phyloP scores from a whole-genome alignment of 2,329 filamentous ascomycete species.

The Diaporthe batatas region DNA sequence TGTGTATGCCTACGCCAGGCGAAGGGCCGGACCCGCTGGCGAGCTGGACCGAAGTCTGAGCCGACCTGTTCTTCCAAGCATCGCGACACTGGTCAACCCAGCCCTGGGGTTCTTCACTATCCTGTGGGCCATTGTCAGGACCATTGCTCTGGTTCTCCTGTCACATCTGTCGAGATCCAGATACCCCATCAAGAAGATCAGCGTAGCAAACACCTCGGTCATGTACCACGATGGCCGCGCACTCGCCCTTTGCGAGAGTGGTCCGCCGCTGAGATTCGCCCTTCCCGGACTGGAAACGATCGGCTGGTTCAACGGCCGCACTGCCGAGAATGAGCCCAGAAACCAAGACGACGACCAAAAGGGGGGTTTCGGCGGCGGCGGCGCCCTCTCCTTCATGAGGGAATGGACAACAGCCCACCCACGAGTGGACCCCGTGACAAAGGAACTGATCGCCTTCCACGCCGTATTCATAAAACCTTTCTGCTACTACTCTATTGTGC shows the following conservation, averaged over 20 bases:
- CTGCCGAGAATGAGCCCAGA: conserved; percentile 63
- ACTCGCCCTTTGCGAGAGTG: conserved; percentile 78
- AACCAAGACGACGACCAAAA: conserved; percentile 21
- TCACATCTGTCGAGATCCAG: conserved; percentile 69
- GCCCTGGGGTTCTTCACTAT: conserved; percentile 65
- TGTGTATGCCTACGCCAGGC: conserved; percentile 68
- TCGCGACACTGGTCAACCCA: conserved; percentile 74
- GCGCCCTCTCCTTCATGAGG: conserved; percentile 71
- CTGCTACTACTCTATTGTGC: conserved; percentile 71
- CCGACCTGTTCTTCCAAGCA: conserved; percentile 74
- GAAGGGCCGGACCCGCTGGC: conserved; percentile 49
- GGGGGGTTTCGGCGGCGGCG: conserved; percentile 65
- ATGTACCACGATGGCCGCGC: conserved; percentile 77
- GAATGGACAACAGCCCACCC: conserved; percentile 81
- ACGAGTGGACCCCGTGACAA: conserved; percentile 73
- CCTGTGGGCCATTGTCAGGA: conserved; percentile 66
- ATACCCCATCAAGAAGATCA: conserved; percentile 74
- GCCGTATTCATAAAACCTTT: conserved; percentile 75
- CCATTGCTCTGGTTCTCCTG: conserved; percentile 68
- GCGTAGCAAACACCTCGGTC: conserved; percentile 77
- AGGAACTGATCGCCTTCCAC: conserved; percentile 77
- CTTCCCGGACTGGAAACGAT: conserved; percentile 76
- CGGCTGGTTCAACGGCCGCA: conserved; percentile 76
- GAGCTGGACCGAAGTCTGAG: conserved; percentile 53
- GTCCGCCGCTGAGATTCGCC: conserved; percentile 75